Percentiles rank a stretch among this genome's conserved stretches.
phyloP scores from a whole-genome alignment of 352 stramenopile genomes.

The Peronospora farinosa region DNA sequence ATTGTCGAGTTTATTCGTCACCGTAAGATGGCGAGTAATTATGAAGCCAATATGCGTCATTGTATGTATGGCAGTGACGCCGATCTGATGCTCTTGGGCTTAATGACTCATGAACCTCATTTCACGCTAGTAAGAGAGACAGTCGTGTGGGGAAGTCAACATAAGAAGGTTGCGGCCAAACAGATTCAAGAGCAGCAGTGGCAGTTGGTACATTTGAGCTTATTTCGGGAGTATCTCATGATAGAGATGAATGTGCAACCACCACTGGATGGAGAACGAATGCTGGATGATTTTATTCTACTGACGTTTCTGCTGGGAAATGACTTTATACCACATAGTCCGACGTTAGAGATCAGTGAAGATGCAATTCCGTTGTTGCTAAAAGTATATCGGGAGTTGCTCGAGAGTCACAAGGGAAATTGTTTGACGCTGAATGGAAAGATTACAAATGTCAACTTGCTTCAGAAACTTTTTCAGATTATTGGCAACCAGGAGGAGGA shows the following conservation, averaged over 20 bases:
- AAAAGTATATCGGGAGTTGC: slow-evolving; percentile 87
- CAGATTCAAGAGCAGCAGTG: slow-evolving; percentile 95
- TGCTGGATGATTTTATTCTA: slow-evolving; percentile 99
- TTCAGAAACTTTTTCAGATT: slow-evolving; percentile 89
- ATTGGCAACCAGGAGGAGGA: slow-evolving; percentile 93
- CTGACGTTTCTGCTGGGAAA: slow-evolving; percentile 99
- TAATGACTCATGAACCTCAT: slow-evolving; percentile 97
- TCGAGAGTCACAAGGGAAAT: slow-evolving; percentile 74
- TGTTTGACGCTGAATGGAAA: slow-evolving; percentile 91
- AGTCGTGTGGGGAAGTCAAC: slow-evolving; percentile 89
- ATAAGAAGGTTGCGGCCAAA: slow-evolving; percentile 58
- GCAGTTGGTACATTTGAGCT: slow-evolving; percentile 94
- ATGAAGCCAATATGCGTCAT: slow-evolving; percentile 94
- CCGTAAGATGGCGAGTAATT: slow-evolving; percentile 86
- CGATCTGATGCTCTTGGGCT: slow-evolving; percentile 97
- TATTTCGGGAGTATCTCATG: slow-evolving; percentile 97
- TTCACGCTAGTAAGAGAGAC: slow-evolving; percentile 98
- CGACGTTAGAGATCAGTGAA: slow-evolving; percentile 97
- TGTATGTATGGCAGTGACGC: slow-evolving; percentile 99
- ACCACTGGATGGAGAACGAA: slow-evolving; percentile 82
- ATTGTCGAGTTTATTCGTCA: slow-evolving; percentile 97
- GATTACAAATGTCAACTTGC: slow-evolving; percentile 83
- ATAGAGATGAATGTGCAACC: slow-evolving; percentile 89
- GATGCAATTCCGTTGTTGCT: slow-evolving; percentile 94
- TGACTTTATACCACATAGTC: slow-evolving; percentile 99